Evolutionary conservation across 176 grass and related monocot species (phyloP).

Genomic region (Chloris gayana): DNA sequence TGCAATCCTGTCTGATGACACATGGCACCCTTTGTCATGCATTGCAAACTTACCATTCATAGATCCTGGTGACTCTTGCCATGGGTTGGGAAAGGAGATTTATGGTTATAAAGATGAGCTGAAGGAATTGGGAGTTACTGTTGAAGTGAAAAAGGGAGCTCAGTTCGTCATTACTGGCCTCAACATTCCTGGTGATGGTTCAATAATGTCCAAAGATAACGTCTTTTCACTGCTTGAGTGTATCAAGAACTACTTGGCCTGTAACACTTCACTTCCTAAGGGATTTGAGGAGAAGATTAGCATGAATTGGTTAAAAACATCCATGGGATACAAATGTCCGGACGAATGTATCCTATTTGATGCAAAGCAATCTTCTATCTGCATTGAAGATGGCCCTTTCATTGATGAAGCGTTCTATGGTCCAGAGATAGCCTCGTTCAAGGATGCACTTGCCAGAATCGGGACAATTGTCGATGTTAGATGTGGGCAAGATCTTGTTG

Average conservation of each 20-base stretch:
- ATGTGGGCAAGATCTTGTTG: conserved; percentile 35
- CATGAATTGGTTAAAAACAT: conserved; percentile 65
- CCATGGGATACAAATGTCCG: conserved; percentile 52
- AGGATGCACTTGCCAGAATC: conserved; percentile 42
- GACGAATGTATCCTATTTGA: conserved; percentile 63
- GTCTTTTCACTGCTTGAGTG: conserved; percentile 53
- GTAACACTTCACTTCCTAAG: not conserved
- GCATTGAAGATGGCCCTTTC: conserved; percentile 60
- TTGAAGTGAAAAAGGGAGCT: conserved; percentile 35
- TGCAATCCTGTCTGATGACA: conserved; percentile 44
- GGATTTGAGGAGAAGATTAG: conserved; percentile 43
- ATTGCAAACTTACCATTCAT: conserved; percentile 69
- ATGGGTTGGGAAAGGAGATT: conserved; percentile 50
- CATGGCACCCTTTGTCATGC: conserved; percentile 48
- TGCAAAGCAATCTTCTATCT: conserved; percentile 34
- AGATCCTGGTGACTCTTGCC: conserved; percentile 28
- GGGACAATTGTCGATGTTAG: conserved; percentile 50
- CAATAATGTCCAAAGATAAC: conserved; percentile 24
- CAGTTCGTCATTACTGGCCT: conserved; percentile 51
- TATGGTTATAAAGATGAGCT: conserved; percentile 66
- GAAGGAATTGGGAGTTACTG: conserved; percentile 46
- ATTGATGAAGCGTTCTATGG: conserved; percentile 76
- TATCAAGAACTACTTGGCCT: conserved; percentile 28
- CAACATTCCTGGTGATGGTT: conserved; percentile 52
- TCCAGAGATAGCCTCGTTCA: conserved; percentile 40